Evolutionary conservation across 2,329 filamentous ascomycete species (phyloP).

Genomic region (Acarospora socialis): DNA sequence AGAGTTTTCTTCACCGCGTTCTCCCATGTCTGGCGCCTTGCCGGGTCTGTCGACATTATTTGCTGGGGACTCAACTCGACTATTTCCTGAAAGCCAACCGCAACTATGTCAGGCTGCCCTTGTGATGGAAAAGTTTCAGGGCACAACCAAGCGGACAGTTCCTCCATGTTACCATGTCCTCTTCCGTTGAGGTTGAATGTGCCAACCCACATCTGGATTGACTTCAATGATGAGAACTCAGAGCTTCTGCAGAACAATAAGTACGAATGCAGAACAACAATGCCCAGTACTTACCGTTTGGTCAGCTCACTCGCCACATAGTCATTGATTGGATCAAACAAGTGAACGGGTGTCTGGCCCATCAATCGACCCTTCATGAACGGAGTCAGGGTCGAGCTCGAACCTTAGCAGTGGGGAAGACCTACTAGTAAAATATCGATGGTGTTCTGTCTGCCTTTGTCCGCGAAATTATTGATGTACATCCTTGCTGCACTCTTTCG

Average conservation of each 20-base stretch:
- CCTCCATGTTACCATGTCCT: conserved; percentile 59
- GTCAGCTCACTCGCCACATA: conserved; percentile 65
- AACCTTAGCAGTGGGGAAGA: not conserved
- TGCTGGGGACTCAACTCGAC: conserved; percentile 96
- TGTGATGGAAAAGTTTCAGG: conserved; percentile 39
- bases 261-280: conserved; percentile 8
- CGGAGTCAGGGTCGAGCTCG: no score
- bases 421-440: conserved; percentile 68
- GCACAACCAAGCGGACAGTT: conserved; percentile 76
- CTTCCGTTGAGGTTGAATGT: conserved; percentile 94
- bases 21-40: conserved; percentile 76
- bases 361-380: conserved; percentile 60
- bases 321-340: conserved; percentile 92
- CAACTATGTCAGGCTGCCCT: conserved; percentile 67
- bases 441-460: conserved; percentile 82
- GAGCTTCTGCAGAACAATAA: conserved; percentile 5
- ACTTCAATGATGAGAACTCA: conserved; percentile 62
- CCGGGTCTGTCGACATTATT: conserved; percentile 96
- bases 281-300: conserved; percentile 33
- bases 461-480: conserved; percentile 95
- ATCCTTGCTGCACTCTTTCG: conserved; percentile 86
- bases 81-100: conserved; percentile 92
- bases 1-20: conserved; percentile 61
- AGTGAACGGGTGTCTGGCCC: conserved; percentile 66
- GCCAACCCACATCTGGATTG: conserved; percentile 68